phyloP scores from a whole-genome alignment of 129 eudicot genomes.

The Escallonia herrerae region DNA sequence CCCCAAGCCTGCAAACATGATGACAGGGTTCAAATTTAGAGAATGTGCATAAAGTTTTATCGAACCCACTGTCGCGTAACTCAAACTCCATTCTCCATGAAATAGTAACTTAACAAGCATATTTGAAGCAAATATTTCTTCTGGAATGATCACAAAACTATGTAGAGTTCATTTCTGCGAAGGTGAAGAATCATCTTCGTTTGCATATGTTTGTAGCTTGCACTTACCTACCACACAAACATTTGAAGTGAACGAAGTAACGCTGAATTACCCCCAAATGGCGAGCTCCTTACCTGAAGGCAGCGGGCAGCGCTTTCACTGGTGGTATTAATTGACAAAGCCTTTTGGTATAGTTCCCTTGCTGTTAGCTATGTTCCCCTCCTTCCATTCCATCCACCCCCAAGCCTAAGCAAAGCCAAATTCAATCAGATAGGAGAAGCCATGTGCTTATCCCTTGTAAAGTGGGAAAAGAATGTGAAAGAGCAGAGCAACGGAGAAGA shows the following conservation, averaged over 20 bases:
- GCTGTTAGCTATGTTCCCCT: conserved; percentile 84
- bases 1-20: conserved; percentile 77
- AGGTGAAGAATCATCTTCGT: too few relatives aligned
- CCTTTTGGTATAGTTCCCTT: conserved; percentile 69
- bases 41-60: neutral
- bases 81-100: too few relatives aligned
- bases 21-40: neutral
- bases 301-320: conserved; percentile 93
- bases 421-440: neutral
- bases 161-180: too few relatives aligned
- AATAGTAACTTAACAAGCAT: neutral
- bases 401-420: conserved; percentile 58
- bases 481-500: too few relatives aligned
- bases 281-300: conserved; percentile 60
- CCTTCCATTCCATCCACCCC: conserved; percentile 99
- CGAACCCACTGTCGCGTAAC: neutral
- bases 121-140: too few relatives aligned
- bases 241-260: neutral
- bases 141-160: too few relatives aligned
- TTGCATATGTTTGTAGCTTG: too few relatives aligned
- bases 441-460: too few relatives aligned
- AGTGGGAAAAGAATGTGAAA: too few relatives aligned
- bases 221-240: neutral
- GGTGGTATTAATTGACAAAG: conserved; percentile 59
- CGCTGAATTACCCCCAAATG: neutral